phyloP scores from a whole-genome alignment of 345 rosid species.

The Punica granatum region DNA sequence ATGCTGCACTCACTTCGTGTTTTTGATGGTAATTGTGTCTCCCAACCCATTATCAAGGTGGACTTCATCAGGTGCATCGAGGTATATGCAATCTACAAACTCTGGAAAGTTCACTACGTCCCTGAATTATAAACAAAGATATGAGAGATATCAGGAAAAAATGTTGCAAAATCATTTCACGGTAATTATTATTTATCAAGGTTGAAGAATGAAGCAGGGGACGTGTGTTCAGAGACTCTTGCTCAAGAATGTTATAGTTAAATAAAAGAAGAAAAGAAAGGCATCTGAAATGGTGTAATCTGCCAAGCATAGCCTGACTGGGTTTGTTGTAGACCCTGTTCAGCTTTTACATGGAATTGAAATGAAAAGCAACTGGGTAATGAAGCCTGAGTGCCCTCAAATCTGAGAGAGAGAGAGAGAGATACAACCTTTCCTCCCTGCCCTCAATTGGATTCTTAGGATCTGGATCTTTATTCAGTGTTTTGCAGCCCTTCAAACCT shows the following conservation, averaged over 20 bases:
- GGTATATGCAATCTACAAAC: constrained; percentile 83
- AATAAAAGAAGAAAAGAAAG: neutral
- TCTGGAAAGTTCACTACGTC: constrained; percentile 76
- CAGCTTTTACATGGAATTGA: neutral
- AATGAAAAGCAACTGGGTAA: neutral
- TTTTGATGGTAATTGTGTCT: constrained; percentile 47
- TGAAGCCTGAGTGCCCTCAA: neutral
- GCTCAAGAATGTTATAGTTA: neutral
- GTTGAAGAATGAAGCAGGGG: neutral
- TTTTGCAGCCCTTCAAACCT: constrained; percentile 87
- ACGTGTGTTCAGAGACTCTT: neutral
- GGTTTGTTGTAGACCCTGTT: neutral
- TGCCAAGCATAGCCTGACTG: neutral
- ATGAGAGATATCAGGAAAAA: constrained; percentile 8
- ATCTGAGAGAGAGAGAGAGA: neutral
- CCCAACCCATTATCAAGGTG: constrained; percentile 86
- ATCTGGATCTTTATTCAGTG: constrained; percentile 87
- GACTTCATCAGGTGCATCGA: constrained; percentile 54
- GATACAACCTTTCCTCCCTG: constrained; percentile 68
- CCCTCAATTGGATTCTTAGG: constrained; percentile 75
- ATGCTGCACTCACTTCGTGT: constrained; percentile 45
- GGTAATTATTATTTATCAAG: neutral
- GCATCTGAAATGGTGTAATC: neutral
- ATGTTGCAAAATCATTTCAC: neutral
- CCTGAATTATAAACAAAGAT: constrained; percentile 33